These are phyloP conservation scores for Malus hybrid DNA, from an alignment of 331 rosid species.

Conservation along the genomic window DNA sequence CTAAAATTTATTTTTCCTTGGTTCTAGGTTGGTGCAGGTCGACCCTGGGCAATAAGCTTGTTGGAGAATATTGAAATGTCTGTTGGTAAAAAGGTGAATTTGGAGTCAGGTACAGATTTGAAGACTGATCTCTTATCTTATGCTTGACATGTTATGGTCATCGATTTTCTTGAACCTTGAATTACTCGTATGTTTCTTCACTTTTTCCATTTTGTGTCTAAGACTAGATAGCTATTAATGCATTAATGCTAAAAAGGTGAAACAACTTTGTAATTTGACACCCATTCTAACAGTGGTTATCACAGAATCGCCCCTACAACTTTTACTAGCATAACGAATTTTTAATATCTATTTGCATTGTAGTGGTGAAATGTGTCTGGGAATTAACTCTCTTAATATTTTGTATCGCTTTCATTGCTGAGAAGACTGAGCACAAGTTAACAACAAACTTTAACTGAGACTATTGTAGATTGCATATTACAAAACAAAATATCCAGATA, in stretches of 20 bases:
- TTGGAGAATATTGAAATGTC: not conserved
- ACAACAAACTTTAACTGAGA: not conserved
- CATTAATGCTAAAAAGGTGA: not conserved
- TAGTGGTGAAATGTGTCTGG: not conserved
- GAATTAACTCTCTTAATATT: not conserved
- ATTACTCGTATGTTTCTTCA: not conserved
- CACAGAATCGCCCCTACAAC: not conserved
- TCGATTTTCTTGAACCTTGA: not conserved
- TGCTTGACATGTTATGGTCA: not conserved
- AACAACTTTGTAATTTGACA: not conserved
- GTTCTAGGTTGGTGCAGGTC: not conserved
- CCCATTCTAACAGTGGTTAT: not conserved
- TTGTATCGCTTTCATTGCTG: not conserved
- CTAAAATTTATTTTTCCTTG: not conserved
- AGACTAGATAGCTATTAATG: not conserved
- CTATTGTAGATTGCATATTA: not conserved
- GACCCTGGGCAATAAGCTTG: not conserved
- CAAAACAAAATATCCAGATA: not conserved
- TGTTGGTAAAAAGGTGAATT: not conserved
- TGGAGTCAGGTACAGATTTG: not conserved
- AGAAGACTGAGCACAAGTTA: not conserved
- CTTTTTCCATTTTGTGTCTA: not conserved
- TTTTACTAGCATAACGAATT: not conserved
- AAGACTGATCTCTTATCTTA: not conserved
- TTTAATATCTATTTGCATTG: not conserved